These are phyloP conservation scores for Theileria equi DNA, from an alignment of 169 alveolate species.

Conservation along the genomic window DNA sequence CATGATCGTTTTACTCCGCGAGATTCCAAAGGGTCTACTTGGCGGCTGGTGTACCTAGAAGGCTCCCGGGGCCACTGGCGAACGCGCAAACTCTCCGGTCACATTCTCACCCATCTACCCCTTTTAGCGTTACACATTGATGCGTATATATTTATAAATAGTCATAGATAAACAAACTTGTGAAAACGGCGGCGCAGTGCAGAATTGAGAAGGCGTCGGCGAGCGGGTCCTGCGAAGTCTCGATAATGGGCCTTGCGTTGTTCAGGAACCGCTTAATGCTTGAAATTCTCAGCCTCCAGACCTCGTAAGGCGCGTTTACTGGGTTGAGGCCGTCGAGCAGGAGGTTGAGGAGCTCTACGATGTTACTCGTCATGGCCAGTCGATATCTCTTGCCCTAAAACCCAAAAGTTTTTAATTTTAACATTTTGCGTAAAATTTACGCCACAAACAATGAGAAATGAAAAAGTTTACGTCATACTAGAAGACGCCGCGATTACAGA, in stretches of 20 bases:
- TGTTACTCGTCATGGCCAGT: conserved; percentile 17
- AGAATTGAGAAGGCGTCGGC: conserved; percentile 32
- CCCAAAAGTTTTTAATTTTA: neutral
- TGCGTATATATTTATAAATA: neutral
- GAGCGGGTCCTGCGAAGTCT: conserved; percentile 30
- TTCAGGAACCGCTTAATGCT: conserved; percentile 8
- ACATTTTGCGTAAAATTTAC: neutral
- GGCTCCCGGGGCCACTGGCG: too few relatives aligned
- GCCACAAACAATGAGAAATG: conserved; percentile 2
- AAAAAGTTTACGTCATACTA: conserved; percentile 16
- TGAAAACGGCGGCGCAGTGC: conserved; percentile 14
- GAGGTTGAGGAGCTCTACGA: conserved; percentile 36
- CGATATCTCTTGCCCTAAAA: too few relatives aligned
- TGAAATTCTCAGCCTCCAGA: neutral
- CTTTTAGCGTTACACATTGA: too few relatives aligned
- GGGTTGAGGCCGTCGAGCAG: conserved; percentile 36
- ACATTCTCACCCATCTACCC: too few relatives aligned
- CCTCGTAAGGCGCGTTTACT: neutral
- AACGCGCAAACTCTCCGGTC: too few relatives aligned
- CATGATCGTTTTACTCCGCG: too few relatives aligned
- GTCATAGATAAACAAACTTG: conserved; percentile 1
- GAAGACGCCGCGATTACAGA: conserved; percentile 15
- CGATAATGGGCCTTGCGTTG: conserved; percentile 9
- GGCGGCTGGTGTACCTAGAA: too few relatives aligned
- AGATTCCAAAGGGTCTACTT: too few relatives aligned